Conservation (phyloP, 2,329 filamentous ascomycete species). For the Trichoderma harzianum region DNA sequence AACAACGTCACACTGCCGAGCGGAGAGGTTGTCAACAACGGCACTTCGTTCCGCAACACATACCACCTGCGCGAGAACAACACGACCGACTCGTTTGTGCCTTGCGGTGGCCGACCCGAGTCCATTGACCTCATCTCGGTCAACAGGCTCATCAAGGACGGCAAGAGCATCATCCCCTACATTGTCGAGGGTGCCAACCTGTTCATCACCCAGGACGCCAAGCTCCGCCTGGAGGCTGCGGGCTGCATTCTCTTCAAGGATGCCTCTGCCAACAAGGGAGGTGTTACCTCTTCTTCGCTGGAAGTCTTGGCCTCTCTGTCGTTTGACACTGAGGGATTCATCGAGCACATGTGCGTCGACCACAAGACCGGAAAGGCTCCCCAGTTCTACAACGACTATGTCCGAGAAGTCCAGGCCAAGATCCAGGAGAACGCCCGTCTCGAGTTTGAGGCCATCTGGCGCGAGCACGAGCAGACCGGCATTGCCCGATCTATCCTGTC, state of each 20-base stretch:
- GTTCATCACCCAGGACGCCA: conserved; percentile 98
- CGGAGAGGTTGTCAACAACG: conserved; percentile 85
- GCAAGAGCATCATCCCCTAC: conserved; percentile 84
- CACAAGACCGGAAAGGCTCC: conserved; percentile 64
- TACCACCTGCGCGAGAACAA: conserved; percentile 83
- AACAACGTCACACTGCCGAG: conserved; percentile 81
- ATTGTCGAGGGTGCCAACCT: conserved; percentile 97
- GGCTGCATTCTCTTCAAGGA: conserved; percentile 97
- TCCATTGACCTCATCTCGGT: conserved; percentile 91
- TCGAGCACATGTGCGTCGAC: conserved; percentile 90
- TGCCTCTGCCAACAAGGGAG: conserved; percentile 96
- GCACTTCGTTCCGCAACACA: conserved; percentile 93
- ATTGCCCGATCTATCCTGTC: conserved; percentile 80
- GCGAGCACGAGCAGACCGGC: conserved; percentile 81
- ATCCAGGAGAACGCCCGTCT: conserved; percentile 89
- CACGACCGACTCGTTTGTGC: conserved; percentile 84
- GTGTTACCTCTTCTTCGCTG: conserved; percentile 93
- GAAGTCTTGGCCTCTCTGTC: conserved; percentile 93
- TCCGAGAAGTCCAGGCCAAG: conserved; percentile 83
- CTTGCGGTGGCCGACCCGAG: conserved; percentile 92
- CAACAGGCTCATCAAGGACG: conserved; percentile 82
- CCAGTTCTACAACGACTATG: conserved; percentile 89
- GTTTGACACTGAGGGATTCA: conserved; percentile 86
- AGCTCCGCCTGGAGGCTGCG: conserved; percentile 90
- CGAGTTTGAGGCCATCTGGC: conserved; percentile 98